Conservation (phyloP, 176 grass and related monocot genomes). For the Avena eriantha region DNA sequence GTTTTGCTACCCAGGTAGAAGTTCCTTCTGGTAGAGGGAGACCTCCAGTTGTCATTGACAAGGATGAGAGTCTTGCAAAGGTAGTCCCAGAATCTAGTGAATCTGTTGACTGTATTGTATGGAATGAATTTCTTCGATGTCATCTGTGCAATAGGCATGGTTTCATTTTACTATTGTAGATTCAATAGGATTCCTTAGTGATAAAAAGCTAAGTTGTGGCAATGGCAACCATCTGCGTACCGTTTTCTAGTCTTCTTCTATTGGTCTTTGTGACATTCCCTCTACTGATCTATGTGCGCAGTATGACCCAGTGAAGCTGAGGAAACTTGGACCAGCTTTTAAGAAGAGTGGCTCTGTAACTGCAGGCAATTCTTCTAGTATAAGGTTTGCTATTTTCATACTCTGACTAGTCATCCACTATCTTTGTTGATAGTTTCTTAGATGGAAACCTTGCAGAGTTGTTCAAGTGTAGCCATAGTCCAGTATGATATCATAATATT, state of each 20-base stretch:
- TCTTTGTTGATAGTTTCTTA: slow-evolving; percentile 2
- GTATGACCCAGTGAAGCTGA: slow-evolving; percentile 79
- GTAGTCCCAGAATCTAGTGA: slow-evolving; percentile 46
- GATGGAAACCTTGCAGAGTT: slow-evolving; percentile 25
- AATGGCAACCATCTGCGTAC: neutral
- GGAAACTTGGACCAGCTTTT: slow-evolving; percentile 79
- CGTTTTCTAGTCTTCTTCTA: neutral
- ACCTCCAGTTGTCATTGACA: slow-evolving; percentile 67
- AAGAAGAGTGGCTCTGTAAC: slow-evolving; percentile 74
- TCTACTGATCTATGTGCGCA: slow-evolving; percentile 37
- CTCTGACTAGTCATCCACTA: neutral
- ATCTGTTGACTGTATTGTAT: neutral
- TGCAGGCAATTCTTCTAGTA: slow-evolving; percentile 88
- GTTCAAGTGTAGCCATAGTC: neutral
- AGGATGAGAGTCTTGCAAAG: slow-evolving; percentile 91
- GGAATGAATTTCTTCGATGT: neutral
- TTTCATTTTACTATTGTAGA: neutral
- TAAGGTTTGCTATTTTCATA: slow-evolving; percentile 55
- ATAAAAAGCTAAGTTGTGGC: neutral
- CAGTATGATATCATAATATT: neutral
- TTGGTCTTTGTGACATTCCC: slow-evolving; percentile 12
- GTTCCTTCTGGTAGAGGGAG: slow-evolving; percentile 85
- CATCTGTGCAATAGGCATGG: neutral
- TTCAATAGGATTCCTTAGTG: neutral
- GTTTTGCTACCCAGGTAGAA: slow-evolving; percentile 67